A percentile compares a stretch with the other conserved stretches of the same genome.
Conservation (phyloP, 1,284 basidiomycete genomes). For the Macrocystidia cucumis region DNA sequence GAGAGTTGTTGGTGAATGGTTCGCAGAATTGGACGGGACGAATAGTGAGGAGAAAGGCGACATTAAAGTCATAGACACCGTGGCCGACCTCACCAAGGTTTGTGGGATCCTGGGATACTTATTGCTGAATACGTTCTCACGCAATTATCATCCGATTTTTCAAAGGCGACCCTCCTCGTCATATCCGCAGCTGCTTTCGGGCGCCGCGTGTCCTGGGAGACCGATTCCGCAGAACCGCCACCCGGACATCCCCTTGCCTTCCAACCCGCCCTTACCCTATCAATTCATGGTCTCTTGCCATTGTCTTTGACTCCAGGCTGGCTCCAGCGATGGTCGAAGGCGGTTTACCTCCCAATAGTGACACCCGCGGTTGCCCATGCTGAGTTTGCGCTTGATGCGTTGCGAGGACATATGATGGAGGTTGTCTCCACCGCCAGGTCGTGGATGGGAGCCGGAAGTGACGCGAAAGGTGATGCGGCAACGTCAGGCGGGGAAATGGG, state of each 20-base stretch:
- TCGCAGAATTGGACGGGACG: slow-evolving; percentile 24
- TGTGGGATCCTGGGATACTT: too few relatives aligned
- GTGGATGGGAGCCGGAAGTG: slow-evolving; percentile 19
- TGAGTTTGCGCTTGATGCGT: slow-evolving; percentile 22
- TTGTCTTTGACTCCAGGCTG: slow-evolving; percentile 23
- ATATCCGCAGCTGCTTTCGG: slow-evolving; percentile 37
- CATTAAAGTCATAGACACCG: slow-evolving; percentile 18
- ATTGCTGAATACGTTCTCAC: neutral
- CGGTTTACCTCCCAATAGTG: slow-evolving; percentile 25
- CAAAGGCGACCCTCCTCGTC: slow-evolving; percentile 29
- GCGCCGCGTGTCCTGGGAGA: slow-evolving; percentile 22
- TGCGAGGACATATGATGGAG: slow-evolving; percentile 31
- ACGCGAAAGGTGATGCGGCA: too few relatives aligned
- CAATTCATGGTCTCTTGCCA: slow-evolving; percentile 20
- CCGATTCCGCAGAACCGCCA: slow-evolving; percentile 18
- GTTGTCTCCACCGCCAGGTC: slow-evolving; percentile 26
- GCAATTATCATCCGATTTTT: neutral
- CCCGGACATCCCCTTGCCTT: slow-evolving; percentile 24
- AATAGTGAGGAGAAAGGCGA: slow-evolving; percentile 10
- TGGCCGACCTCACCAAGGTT: slow-evolving; percentile 21
- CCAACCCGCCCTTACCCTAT: slow-evolving; percentile 21
- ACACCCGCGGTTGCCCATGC: slow-evolving; percentile 20
- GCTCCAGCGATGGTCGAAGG: slow-evolving; percentile 19
- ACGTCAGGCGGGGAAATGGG: too few relatives aligned
- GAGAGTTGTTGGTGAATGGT: slow-evolving; percentile 35